phyloP scores from a whole-genome alignment of 495 filamentous ascomycete genomes.

The Acidiella bohemica region DNA sequence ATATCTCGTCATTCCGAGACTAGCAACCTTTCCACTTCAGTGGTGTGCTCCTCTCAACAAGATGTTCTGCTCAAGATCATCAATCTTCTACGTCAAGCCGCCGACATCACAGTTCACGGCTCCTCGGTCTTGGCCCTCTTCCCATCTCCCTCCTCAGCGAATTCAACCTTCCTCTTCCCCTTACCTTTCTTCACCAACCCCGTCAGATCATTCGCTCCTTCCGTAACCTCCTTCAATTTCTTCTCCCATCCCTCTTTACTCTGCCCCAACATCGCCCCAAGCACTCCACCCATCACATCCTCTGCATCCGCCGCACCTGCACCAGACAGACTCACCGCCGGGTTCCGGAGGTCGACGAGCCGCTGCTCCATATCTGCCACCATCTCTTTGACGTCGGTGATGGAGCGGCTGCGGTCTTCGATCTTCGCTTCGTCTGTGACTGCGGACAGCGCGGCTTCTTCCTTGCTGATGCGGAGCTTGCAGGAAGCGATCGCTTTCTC shows the following conservation, averaged over 20 bases:
- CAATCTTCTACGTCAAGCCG: too few relatives aligned
- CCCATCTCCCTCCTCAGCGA: slow-evolving; percentile 8
- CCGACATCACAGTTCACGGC: too few relatives aligned
- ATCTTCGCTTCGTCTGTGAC: slow-evolving; percentile 32
- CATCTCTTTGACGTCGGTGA: slow-evolving; percentile 75
- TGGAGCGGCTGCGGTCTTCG: slow-evolving; percentile 46
- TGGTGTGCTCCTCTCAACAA: too few relatives aligned
- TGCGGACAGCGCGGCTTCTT: slow-evolving; percentile 49
- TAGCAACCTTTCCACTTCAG: too few relatives aligned
- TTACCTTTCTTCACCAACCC: slow-evolving; percentile 70
- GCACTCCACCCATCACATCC: slow-evolving; percentile 47
- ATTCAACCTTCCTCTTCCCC: slow-evolving; percentile 20
- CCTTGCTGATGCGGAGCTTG: slow-evolving; percentile 56
- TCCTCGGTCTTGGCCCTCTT: slow-evolving; percentile 29
- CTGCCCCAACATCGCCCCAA: slow-evolving; percentile 61
- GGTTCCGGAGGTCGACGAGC: slow-evolving; percentile 63
- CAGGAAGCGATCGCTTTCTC: slow-evolving; percentile 73
- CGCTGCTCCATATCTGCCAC: slow-evolving; percentile 76
- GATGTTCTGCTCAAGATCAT: too few relatives aligned
- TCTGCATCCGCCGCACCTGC: slow-evolving; percentile 32
- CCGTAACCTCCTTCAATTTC: slow-evolving; percentile 61
- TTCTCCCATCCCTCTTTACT: slow-evolving; percentile 47
- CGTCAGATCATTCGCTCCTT: slow-evolving; percentile 72
- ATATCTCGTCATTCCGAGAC: too few relatives aligned
- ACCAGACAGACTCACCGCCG: slow-evolving; percentile 40